These are phyloP conservation scores for Kurtzmaniella natalensis DNA, from an alignment of 1,139 yeast genomes.

Conservation along the genomic window DNA sequence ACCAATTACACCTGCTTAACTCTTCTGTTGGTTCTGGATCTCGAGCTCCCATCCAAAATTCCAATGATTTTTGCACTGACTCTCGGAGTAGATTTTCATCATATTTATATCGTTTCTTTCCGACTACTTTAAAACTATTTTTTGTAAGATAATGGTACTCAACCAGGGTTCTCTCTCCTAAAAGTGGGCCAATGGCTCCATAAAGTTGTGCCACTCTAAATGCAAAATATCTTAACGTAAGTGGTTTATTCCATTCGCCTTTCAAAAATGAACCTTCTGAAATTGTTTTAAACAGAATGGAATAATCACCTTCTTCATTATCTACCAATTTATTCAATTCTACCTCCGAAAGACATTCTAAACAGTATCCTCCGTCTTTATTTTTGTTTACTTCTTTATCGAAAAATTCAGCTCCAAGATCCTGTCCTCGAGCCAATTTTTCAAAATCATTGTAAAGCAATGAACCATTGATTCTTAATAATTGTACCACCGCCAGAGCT, in stretches of 20 bases:
- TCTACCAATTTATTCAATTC: background rate
- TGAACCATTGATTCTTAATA: conserved; percentile 31
- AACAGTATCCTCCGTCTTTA: conserved; percentile 2
- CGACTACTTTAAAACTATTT: conserved; percentile 24
- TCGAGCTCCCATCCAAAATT: conserved; percentile 55
- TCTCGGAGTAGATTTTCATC: conserved; percentile 20
- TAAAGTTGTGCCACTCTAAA: conserved; percentile 51
- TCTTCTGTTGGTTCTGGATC: conserved; percentile 37
- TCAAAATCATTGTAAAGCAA: conserved; percentile 40
- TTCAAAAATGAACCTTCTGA: conserved; percentile 16
- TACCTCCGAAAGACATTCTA: background rate
- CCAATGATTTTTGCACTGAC: conserved; percentile 29
- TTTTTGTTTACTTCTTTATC: conserved; percentile 20
- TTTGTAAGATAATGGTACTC: conserved; percentile 48
- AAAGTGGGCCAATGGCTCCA: conserved; percentile 25
- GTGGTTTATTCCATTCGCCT: conserved; percentile 46
- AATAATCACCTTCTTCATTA: conserved; percentile 6
- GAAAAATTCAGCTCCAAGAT: conserved; percentile 37
- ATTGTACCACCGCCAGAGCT: conserved; percentile 28
- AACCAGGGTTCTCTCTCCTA: conserved; percentile 36
- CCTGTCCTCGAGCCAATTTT: conserved; percentile 41
- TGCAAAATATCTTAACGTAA: conserved; percentile 55
- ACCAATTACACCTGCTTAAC: conserved; percentile 43
- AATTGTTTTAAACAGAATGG: conserved; percentile 9
- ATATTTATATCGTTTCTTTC: conserved; percentile 32